A percentile compares a stretch with the other conserved stretches of the same genome.
These are phyloP conservation scores for Carnegiea gigantea DNA, from an alignment of 179 eudicot species.

Conservation along the genomic window DNA sequence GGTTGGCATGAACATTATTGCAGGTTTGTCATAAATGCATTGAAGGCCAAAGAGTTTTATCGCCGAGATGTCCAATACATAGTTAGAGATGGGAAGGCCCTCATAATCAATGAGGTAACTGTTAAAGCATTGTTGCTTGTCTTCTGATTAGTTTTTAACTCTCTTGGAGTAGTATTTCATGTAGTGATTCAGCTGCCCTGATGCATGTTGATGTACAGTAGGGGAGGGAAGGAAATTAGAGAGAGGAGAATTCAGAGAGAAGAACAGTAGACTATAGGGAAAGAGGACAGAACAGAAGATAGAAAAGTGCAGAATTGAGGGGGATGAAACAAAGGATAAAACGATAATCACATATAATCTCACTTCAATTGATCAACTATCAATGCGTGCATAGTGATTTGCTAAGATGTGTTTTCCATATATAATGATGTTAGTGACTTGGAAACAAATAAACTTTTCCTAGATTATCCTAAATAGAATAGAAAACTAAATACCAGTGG, in stretches of 20 bases:
- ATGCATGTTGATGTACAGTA: neutral
- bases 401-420: neutral
- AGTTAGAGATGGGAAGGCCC: constrained; percentile 87
- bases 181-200: neutral
- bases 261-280: neutral
- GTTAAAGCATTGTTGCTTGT: neutral
- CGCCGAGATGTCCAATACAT: constrained; percentile 91
- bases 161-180: neutral
- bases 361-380: neutral
- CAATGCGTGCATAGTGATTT: neutral
- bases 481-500: neutral
- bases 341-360: neutral
- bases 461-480: neutral
- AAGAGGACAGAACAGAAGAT: neutral
- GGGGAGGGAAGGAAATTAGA: neutral
- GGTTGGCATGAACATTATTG: constrained; percentile 17
- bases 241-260: neutral
- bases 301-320: neutral
- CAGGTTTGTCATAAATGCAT: constrained; percentile 92
- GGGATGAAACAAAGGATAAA: neutral
- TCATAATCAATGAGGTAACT: constrained; percentile 90
- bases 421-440: neutral
- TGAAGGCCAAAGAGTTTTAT: constrained; percentile 98
- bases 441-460: neutral
- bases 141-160: neutral